These are phyloP conservation scores for Pyropia haitanensis DNA, from an alignment of 23 red algal species.

Conservation along the genomic window DNA sequence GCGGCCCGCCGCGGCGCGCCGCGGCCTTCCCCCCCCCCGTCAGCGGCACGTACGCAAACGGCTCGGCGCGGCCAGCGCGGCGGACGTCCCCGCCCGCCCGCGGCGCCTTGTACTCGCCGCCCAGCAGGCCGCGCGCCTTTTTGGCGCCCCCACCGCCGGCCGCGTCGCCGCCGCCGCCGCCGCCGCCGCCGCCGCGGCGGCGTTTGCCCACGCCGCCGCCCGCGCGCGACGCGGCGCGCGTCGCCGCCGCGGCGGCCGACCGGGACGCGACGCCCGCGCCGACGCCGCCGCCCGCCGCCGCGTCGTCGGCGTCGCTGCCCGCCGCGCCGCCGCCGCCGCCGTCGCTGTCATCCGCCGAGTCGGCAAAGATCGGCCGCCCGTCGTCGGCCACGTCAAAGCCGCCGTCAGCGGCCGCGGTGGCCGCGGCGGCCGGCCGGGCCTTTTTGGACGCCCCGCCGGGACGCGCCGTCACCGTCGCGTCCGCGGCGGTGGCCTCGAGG, in stretches of 20 bases:
- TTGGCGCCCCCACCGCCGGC: slow-evolving; percentile 12
- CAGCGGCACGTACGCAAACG: slow-evolving; percentile 69
- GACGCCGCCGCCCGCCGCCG: slow-evolving; percentile 22
- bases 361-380: slow-evolving; percentile 60
- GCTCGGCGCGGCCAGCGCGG: slow-evolving; percentile 44
- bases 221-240: too few relatives aligned
- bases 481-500: neutral
- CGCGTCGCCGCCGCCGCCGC: slow-evolving; percentile 11
- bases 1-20: too few relatives aligned
- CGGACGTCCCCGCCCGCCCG: slow-evolving; percentile 54
- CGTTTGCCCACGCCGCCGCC: neutral
- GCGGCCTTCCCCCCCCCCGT: too few relatives aligned
- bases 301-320: slow-evolving; percentile 12
- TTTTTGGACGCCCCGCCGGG: slow-evolving; percentile 2
- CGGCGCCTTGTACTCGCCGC: slow-evolving; percentile 34
- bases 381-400: slow-evolving; percentile 40
- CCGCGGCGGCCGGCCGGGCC: neutral
- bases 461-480: neutral
- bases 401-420: slow-evolving; percentile 2
- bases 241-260: too few relatives aligned
- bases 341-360: slow-evolving; percentile 44
- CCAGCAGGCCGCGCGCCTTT: slow-evolving; percentile 40
- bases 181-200: neutral
- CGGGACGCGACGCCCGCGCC: neutral
- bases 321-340: slow-evolving; percentile 11